Conservation (phyloP, 352 stramenopile species). For the Phytophthora agathidicida region DNA sequence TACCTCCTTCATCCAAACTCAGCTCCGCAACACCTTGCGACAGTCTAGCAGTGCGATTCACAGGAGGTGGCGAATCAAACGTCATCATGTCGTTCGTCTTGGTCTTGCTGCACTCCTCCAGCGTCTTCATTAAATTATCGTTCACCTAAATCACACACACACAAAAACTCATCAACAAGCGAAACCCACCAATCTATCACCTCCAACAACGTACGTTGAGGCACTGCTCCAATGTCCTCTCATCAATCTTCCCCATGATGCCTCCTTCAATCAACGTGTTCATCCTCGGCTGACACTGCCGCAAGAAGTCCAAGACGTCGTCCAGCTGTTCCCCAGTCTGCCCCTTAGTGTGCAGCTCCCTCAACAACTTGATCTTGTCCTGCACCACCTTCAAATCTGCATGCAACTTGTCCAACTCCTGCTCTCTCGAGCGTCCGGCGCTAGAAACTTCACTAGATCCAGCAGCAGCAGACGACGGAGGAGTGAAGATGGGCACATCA, state of each 20-base stretch:
- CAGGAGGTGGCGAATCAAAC: slow-evolving; percentile 63
- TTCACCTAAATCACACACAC: slow-evolving; percentile 60
- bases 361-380: slow-evolving; percentile 70
- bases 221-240: slow-evolving; percentile 79
- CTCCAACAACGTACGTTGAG: slow-evolving; percentile 63
- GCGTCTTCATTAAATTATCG: slow-evolving; percentile 78
- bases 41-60: slow-evolving; percentile 26
- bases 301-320: slow-evolving; percentile 81
- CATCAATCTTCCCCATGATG: slow-evolving; percentile 85
- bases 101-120: slow-evolving; percentile 60
- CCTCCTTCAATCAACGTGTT: slow-evolving; percentile 89
- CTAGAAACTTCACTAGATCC: not conserved
- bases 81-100: slow-evolving; percentile 50
- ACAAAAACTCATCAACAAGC: not conserved
- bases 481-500: slow-evolving; percentile 76
- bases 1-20: slow-evolving; percentile 39
- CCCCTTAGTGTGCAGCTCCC: slow-evolving; percentile 41
- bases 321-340: slow-evolving; percentile 55
- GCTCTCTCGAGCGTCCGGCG: slow-evolving; percentile 42
- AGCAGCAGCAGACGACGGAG: slow-evolving; percentile 41
- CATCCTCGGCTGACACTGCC: slow-evolving; percentile 86
- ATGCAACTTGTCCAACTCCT: slow-evolving; percentile 79
- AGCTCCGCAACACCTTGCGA: slow-evolving; percentile 31
- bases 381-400: slow-evolving; percentile 68
- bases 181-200: not conserved